These are phyloP conservation scores for Medicago ruthenica DNA, from an alignment of 306 rosid genomes.

Conservation along the genomic window DNA sequence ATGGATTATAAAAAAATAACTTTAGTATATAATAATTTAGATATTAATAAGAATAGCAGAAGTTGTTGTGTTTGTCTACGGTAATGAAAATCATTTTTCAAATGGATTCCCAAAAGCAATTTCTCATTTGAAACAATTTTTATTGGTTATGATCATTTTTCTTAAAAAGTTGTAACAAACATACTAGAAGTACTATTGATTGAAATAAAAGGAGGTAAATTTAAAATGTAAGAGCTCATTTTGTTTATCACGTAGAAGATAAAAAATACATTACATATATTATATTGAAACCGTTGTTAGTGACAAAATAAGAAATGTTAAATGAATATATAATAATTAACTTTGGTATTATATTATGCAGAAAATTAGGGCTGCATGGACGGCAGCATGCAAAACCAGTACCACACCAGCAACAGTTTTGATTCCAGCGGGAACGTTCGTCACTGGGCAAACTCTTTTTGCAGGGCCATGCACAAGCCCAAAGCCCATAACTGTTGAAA, in stretches of 20 bases:
- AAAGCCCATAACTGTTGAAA: constrained; percentile 55
- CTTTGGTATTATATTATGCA: constrained; percentile 26
- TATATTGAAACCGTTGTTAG: neutral
- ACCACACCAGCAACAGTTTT: constrained; percentile 51
- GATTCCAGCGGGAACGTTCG: constrained; percentile 62
- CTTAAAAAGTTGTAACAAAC: no score
- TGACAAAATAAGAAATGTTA: neutral
- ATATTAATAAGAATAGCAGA: no score
- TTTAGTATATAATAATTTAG: no score
- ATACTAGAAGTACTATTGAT: no score
- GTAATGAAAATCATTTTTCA: no score
- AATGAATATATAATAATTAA: neutral
- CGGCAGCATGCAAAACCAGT: constrained; percentile 60
- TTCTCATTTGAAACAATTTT: neutral
- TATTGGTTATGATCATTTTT: no score
- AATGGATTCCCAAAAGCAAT: no score
- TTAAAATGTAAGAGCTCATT: no score
- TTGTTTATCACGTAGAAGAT: neutral
- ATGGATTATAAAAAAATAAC: no score
- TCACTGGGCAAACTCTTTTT: constrained; percentile 58
- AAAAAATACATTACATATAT: neutral
- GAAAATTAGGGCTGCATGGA: constrained; percentile 80
- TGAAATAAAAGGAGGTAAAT: no score
- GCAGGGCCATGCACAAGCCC: constrained; percentile 72
- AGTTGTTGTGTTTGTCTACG: neutral